Conservation (phyloP, 2,329 filamentous ascomycete species). For the Epicoccum sorghinum region DNA sequence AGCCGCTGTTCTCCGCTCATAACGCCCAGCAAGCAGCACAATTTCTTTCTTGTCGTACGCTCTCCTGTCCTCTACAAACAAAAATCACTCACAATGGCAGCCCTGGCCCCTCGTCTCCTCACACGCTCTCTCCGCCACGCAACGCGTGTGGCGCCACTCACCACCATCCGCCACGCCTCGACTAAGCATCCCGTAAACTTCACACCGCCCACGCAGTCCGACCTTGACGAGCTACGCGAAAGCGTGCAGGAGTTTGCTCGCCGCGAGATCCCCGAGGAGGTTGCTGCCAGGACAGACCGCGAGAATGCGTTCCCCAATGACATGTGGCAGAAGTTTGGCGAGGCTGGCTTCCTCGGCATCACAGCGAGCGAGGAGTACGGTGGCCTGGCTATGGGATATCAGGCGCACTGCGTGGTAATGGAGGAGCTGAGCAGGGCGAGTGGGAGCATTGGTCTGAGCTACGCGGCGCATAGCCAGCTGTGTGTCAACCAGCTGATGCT, state of each 20-base stretch:
- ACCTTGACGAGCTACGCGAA: constrained; percentile 81
- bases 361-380: constrained; percentile 93
- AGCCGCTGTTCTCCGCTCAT: constrained; percentile 32
- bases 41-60: constrained; percentile 1
- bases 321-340: constrained; percentile 94
- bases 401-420: constrained; percentile 94
- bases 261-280: constrained; percentile 83
- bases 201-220: constrained; percentile 69
- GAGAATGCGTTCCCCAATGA: constrained; percentile 85
- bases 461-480: constrained; percentile 93
- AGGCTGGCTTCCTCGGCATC: constrained; percentile 88
- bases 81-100: constrained; percentile 38
- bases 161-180: constrained; percentile 58
- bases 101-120: constrained; percentile 42
- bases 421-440: constrained; percentile 92
- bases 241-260: constrained; percentile 85
- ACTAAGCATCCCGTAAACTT: constrained; percentile 74
- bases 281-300: constrained; percentile 83
- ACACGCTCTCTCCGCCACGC: constrained; percentile 48
- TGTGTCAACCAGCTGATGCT: constrained; percentile 96
- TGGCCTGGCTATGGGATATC: constrained; percentile 89
- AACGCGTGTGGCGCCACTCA: constrained; percentile 22
- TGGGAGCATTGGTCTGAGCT: constrained; percentile 83
- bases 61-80: background rate
- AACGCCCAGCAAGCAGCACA: constrained; percentile 10